phyloP scores from a whole-genome alignment of 768 basidiomycete genomes.

The Kondoa subrosea region DNA sequence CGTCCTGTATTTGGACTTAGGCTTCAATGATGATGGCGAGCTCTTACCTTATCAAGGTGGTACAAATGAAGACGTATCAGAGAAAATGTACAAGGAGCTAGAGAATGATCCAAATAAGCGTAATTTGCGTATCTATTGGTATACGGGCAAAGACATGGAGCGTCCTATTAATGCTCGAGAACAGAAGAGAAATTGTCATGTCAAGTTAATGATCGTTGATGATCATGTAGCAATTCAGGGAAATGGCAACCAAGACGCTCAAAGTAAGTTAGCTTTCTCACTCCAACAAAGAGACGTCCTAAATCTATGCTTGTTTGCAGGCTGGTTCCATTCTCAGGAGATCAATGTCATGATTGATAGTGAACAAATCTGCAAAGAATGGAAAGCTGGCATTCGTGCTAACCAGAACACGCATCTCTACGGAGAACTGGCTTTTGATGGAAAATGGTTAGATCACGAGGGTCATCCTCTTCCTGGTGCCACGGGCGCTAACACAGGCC shows the following conservation, averaged over 20 bases:
- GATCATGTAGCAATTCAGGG: slow-evolving; percentile 49
- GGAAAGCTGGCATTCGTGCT: slow-evolving; percentile 41
- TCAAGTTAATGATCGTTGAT: slow-evolving; percentile 46
- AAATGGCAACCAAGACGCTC: too few species aligned
- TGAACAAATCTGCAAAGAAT: slow-evolving; percentile 40
- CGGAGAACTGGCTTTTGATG: slow-evolving; percentile 40
- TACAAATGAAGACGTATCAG: slow-evolving; percentile 52
- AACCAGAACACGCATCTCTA: slow-evolving; percentile 46
- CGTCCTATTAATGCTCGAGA: slow-evolving; percentile 48
- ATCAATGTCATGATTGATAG: slow-evolving; percentile 50
- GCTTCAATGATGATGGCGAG: slow-evolving; percentile 42
- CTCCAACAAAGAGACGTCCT: too few species aligned
- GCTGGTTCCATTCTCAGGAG: slow-evolving; percentile 58
- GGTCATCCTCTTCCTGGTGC: neutral
- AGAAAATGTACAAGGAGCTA: slow-evolving; percentile 43
- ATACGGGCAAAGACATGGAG: slow-evolving; percentile 45
- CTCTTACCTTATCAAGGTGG: slow-evolving; percentile 53
- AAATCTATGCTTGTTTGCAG: too few species aligned
- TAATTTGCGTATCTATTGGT: slow-evolving; percentile 44
- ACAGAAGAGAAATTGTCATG: slow-evolving; percentile 56
- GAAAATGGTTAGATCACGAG: slow-evolving; percentile 42
- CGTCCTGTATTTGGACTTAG: slow-evolving; percentile 46
- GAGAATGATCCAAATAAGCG: slow-evolving; percentile 38
- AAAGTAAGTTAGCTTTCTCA: too few species aligned
- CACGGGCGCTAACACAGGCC: neutral